Base-by-base conservation (phyloP, 345 rosid species). In the Salix viminalis region DNA sequence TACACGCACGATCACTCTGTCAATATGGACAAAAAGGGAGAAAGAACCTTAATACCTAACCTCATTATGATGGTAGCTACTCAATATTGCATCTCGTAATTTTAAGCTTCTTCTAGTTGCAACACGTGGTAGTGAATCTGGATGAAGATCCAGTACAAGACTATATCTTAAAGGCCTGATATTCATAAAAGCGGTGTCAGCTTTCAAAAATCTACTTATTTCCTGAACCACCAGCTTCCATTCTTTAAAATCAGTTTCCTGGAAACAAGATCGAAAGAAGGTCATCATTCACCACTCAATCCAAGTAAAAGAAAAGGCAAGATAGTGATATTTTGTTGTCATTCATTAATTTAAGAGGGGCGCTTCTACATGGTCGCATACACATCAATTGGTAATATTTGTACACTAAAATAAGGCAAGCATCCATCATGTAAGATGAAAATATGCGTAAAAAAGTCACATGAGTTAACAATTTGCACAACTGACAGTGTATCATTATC, bases 191-290 rank as follows among this genome's bases (percentile, higher is more conserved):
- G 96, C 87, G 15, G 91, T 85, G 87, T 93, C 99, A 83, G 93
- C 96, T 87, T 93, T 95, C 85, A 95, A 89, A 88, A 93, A 91
- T 82, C 97, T 90, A 85, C 86, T 90, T 78, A 93, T 88, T 84
- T 95, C 99, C 82, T 91, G 97, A 78, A 89, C 93, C 92, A 90
- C 94, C 86, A 93, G 90, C 93, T 93, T 93, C 99, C 97, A 91
- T 85, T 95, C 97, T 88, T 89, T 93, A 85, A 95, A 91, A 76
- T 95, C 99, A 54, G 90, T 84, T 79, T 95, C 99, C 99, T 95
- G 96, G 79, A 87, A 72, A 84, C 65, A 83, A 82, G 76, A 84
- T 73, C 65, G 76, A 68, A 36, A 32, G 24, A 48, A 75, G 56
- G 76, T 85, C 77, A 82, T 56, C 52, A 71, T 52, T 28, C 15